Evolutionary conservation across 2,329 filamentous ascomycete genomes (phyloP).

Genomic region (Dothistroma pini): DNA sequence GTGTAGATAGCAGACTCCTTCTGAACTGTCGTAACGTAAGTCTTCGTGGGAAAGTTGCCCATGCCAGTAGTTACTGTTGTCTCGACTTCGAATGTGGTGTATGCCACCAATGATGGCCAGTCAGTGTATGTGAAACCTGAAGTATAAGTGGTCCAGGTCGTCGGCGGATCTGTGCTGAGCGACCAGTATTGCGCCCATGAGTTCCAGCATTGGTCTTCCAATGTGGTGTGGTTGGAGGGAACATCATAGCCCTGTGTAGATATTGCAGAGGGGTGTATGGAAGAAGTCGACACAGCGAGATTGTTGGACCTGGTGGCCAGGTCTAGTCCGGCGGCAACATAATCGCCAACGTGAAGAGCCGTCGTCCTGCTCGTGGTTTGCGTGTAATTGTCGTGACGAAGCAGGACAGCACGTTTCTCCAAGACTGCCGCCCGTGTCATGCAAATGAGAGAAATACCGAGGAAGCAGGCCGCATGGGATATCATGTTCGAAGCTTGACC

Average conservation of each 20-base stretch:
- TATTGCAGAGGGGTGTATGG: neutral
- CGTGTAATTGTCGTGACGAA: too few species aligned
- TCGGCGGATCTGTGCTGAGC: neutral
- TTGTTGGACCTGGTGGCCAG: neutral
- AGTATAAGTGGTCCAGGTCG: conserved; percentile 1
- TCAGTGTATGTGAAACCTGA: neutral
- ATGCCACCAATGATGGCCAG: neutral
- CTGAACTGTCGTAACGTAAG: neutral
- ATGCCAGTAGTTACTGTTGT: conserved; percentile 1
- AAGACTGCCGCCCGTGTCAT: too few species aligned
- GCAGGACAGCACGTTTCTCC: too few species aligned
- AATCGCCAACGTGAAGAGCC: too few species aligned
- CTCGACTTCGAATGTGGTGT: neutral
- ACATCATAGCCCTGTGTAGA: too few species aligned
- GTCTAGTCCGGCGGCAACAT: too few species aligned
- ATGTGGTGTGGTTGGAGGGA: neutral
- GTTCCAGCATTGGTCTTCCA: conserved; percentile 5
- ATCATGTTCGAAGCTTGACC: too few species aligned
- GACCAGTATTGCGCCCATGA: conserved; percentile 3
- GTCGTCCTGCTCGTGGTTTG: too few species aligned
- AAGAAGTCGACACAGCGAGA: neutral
- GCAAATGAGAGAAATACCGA: too few species aligned
- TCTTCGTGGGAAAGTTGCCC: conserved; percentile 9
- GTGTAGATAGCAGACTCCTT: too few species aligned
- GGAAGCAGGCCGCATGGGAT: too few species aligned